These are phyloP conservation scores for Solanum hybrid DNA, from an alignment of 305 asterid species.

Conservation along the genomic window DNA sequence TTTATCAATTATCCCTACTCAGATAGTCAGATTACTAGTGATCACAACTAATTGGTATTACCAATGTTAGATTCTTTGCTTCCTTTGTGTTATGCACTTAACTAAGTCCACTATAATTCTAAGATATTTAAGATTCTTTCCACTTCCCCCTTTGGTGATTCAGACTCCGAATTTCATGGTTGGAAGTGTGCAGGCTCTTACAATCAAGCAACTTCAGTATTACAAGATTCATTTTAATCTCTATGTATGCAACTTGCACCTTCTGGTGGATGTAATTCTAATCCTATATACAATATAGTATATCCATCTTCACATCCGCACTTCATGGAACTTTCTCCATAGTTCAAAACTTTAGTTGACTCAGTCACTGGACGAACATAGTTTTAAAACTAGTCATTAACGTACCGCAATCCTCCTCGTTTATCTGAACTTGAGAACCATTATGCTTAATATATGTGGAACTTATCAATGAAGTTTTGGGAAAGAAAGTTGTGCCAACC, in stretches of 20 bases:
- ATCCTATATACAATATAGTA: background rate
- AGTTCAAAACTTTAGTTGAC: background rate
- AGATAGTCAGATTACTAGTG: background rate
- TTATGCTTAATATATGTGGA: background rate
- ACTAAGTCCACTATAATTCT: background rate
- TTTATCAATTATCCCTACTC: background rate
- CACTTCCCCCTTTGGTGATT: background rate
- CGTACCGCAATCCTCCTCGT: background rate
- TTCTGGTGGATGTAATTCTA: background rate
- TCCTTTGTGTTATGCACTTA: background rate
- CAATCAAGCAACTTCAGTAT: background rate
- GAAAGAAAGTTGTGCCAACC: background rate
- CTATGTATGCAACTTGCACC: background rate
- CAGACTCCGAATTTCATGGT: background rate
- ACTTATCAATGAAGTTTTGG: background rate
- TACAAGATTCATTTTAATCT: background rate
- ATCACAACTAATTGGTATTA: background rate
- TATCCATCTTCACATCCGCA: background rate
- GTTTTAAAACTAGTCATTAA: background rate
- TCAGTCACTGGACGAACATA: background rate
- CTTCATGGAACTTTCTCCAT: background rate
- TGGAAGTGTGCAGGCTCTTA: background rate
- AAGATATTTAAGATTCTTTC: background rate
- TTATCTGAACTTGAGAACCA: background rate
- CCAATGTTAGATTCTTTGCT: background rate